phyloP scores from a whole-genome alignment of 768 basidiomycete species.

The Mrakia blollopis region DNA sequence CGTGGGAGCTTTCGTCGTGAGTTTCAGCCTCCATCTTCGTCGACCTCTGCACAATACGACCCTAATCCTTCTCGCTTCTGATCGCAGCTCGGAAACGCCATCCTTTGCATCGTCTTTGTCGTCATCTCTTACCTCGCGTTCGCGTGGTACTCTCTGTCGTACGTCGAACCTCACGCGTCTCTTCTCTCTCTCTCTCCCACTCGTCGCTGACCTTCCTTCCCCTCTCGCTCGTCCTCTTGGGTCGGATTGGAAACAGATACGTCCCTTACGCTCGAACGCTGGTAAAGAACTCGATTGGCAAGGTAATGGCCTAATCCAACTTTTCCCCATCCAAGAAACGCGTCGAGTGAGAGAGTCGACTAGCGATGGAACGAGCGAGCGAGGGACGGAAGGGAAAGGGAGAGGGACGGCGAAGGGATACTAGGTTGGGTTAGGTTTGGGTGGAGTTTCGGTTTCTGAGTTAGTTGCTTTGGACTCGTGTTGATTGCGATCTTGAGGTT shows the following conservation, averaged over 20 bases:
- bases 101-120: slow-evolving; percentile 57
- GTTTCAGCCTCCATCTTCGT: background rate
- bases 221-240: background rate
- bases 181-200: background rate
- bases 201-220: background rate
- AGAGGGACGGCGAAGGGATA: no score
- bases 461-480: no score
- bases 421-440: no score
- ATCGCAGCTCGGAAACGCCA: slow-evolving; percentile 28
- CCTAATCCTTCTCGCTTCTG: background rate
- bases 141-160: slow-evolving; percentile 56
- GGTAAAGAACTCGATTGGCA: slow-evolving; percentile 8
- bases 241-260: background rate
- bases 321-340: no score
- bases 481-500: no score
- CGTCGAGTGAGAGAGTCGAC: no score
- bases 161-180: slow-evolving; percentile 54
- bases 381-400: no score
- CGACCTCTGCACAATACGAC: background rate
- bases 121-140: slow-evolving; percentile 87
- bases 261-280: slow-evolving; percentile 14
- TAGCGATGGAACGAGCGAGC: no score
- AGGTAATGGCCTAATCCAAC: background rate
- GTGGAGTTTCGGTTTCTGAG: no score
- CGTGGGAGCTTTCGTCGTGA: slow-evolving; percentile 68